A percentile compares a stretch with the other conserved stretches of the same genome.
Evolutionary conservation across 441 rosid genomes (phyloP).

Genomic region (Gossypium lobatum): DNA sequence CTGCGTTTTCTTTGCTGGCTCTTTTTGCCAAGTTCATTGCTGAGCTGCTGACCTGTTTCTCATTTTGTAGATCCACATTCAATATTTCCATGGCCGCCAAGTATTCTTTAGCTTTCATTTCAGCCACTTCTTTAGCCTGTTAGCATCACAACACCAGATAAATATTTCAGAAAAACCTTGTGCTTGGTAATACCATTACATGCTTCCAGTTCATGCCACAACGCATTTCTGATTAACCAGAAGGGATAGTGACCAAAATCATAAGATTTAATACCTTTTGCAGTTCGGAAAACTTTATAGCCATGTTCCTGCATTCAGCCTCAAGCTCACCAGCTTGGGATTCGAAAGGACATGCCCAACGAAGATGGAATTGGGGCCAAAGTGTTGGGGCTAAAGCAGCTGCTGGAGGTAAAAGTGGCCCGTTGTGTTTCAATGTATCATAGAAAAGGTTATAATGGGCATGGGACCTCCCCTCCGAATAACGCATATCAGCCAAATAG

Average conservation of each 20-base stretch:
- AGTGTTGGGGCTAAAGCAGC: constrained; percentile 96
- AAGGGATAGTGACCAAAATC: not conserved
- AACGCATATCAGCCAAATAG: constrained; percentile 75
- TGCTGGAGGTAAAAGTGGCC: constrained; percentile 79
- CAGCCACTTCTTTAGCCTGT: constrained; percentile 84
- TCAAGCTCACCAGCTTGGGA: constrained; percentile 81
- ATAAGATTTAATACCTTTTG: constrained; percentile 50
- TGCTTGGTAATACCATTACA: not conserved
- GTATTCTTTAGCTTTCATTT: constrained; percentile 61
- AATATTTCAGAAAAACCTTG: not conserved
- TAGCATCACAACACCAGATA: constrained; percentile 8
- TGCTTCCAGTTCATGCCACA: not conserved
- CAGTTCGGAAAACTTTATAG: constrained; percentile 58
- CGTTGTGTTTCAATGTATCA: constrained; percentile 53
- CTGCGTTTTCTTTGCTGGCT: constrained; percentile 67
- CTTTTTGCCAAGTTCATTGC: constrained; percentile 63
- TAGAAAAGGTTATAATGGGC: constrained; percentile 78
- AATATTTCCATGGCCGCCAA: constrained; percentile 49
- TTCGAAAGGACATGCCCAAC: constrained; percentile 95
- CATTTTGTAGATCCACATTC: constrained; percentile 60
- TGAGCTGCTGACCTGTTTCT: constrained; percentile 60
- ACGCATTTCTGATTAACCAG: not conserved
- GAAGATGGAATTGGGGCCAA: constrained; percentile 98
- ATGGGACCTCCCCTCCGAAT: constrained; percentile 51
- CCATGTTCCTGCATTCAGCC: constrained; percentile 67